Evolutionary conservation across 108 stramenopile species (phyloP), one percentile per base, ranked within the genome.

Genomic region (Fragilariopsis cylindrus): DNA sequence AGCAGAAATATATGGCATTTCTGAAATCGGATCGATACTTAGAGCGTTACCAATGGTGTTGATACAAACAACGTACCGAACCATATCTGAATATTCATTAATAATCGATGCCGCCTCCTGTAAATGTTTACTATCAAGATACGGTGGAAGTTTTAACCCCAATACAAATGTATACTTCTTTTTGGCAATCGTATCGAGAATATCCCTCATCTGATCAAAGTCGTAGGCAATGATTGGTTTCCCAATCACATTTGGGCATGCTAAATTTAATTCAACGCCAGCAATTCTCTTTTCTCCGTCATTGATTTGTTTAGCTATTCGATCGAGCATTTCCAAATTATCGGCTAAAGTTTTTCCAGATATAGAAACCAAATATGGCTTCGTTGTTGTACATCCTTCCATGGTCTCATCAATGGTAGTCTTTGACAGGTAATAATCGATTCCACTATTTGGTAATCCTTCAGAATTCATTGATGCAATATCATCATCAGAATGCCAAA

Each of bases 181-280:
- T 4, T 48, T 55, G 43, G 66, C 48, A 47, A 80, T 74, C 41
- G 79, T 80, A 19, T 70, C 70, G 43, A 97, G 70, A 30, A 91
- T 91, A 60, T 76, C 76, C 57, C 85, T 77, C 89, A 97, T 86
- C 78, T 97, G 96, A 5, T 87, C 92, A 80, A 95, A 91, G 64
- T 97, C 96, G 79, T 95, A 97, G 30, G 91, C 96, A 63, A 97
- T 91, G 44, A 92, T 95, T 13, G 96, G 96, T 70, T 97, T 95
- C 4, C 96, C 96, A 64, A 94, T 91, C n/a, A 97, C 84, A 72
- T 97, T 97, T 42, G 96, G 94, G 81, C 96, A 97, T 18, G 96
- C 96, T 58, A 97, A 73, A 76, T 97, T 97, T 68, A 97, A 74
- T 76, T 97, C 96, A 21, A 97, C 83, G 18, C 80, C 82, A 11